Evolutionary conservation across 139 green algal species (phyloP).

Genomic region (Zygnema cylindricum): DNA sequence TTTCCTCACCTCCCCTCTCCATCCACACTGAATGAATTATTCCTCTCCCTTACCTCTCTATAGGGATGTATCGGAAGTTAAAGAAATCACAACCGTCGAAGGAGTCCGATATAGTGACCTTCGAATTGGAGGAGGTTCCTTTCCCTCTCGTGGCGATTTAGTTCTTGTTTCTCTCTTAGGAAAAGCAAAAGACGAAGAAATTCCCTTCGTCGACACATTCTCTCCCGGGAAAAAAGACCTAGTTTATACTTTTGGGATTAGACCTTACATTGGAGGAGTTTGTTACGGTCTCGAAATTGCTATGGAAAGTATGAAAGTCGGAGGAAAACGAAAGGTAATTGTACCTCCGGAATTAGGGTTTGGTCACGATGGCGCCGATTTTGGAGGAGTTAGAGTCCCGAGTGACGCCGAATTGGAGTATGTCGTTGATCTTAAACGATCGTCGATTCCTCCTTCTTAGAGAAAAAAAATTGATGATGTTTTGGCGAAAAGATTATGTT

Average conservation of each 20-base stretch:
- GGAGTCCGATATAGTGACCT: slow-evolving; percentile 44
- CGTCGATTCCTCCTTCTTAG: slow-evolving; percentile 53
- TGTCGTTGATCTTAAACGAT: slow-evolving; percentile 21
- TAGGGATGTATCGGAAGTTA: slow-evolving; percentile 7
- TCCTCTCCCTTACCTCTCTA: not conserved
- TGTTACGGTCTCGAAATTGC: slow-evolving; percentile 31
- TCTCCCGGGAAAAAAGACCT: slow-evolving; percentile 30
- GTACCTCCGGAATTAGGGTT: slow-evolving; percentile 27
- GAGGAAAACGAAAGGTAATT: slow-evolving; percentile 39
- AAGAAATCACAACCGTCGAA: slow-evolving; percentile 8
- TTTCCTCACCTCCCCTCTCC: not conserved
- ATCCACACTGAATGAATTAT: not conserved
- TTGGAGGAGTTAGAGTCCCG: not conserved
- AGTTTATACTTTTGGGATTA: slow-evolving; percentile 44
- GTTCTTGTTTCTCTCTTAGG: slow-evolving; percentile 23
- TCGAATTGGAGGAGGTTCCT: slow-evolving; percentile 23
- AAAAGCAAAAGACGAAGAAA: not conserved
- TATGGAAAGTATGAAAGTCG: slow-evolving; percentile 24
- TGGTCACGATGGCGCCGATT: not conserved
- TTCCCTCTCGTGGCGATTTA: slow-evolving; percentile 28
- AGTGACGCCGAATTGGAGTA: slow-evolving; percentile 32
- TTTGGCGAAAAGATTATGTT: no score
- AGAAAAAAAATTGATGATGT: no score
- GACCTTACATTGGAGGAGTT: slow-evolving; percentile 12
- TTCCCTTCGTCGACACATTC: not conserved